Base-by-base conservation (phyloP, 2,329 filamentous ascomycete species). In the Pseudogymnoascus sp. region DNA sequence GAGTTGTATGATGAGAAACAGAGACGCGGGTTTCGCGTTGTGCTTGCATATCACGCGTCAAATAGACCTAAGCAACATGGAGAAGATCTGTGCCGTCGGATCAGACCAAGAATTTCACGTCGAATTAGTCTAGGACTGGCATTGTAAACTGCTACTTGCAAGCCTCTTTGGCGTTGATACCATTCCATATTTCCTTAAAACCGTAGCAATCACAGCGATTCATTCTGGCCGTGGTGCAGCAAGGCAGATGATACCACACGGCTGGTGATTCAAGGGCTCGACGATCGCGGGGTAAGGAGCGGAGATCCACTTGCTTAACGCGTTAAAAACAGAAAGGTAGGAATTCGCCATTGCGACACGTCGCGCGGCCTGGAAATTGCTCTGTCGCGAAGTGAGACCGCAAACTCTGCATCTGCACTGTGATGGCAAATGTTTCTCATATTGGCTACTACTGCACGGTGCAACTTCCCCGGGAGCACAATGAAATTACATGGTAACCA, bases 11-110 rank as follows among this genome's bases (percentile, higher is more conserved):
- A 33, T 31, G 29, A 55, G 45, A 31, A 27, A 21, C 27, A 21
- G 29, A 29, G 13, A 55, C 48, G 48, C 48, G 48, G 33, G 27
- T 33, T 55, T 33, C 48, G 48, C 48, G 48, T 55, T 21, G 10
- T 55, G 48, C 9, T 55, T 33, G n/a, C 48, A 55, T 55, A 33
- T 21, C 48, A 55, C 48, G 48, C 48, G 48, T 55, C 29, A 55
- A 2, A 33, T 55, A 55, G 48, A 55, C 5, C n/a, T 18, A 55
- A 33, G 27, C 48, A 55, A 55, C 33, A 55, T 55, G 48, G 33
- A 33, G 29, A 55, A 55, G 29, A 15, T 33, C 33, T n/a, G 9
- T 55, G n/a, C 45, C 45, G 27, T 55, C 48, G 15, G n/a, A 55
- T 21, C n/a, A 52, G n/a, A 9, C 3, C 25, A 15, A 48, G 29